These are phyloP conservation scores for Stephanodiscus minutulus DNA, from an alignment of 108 stramenopile species.

Conservation along the genomic window DNA sequence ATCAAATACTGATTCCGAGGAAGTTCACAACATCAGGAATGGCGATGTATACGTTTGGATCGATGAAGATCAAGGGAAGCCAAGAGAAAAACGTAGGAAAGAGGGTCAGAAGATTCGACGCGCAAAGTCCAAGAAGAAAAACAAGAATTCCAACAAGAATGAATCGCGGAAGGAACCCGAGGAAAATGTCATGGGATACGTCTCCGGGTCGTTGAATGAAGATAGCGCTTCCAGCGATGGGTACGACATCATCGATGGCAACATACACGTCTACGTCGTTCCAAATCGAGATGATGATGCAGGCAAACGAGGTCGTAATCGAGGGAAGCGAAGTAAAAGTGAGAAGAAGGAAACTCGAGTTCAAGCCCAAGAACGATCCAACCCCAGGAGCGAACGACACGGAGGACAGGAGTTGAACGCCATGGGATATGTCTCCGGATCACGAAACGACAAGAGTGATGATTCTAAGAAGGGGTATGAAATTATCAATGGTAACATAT, in stretches of 20 bases:
- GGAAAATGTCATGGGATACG: no score
- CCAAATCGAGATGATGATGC: no score
- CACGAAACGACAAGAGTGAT: neutral
- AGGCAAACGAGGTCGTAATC: no score
- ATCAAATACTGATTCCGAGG: neutral
- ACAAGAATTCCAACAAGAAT: no score
- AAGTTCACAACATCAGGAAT: neutral
- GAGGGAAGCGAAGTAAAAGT: neutral
- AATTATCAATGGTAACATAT: slow-evolving; percentile 3
- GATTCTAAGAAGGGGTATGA: neutral
- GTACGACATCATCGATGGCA: no score
- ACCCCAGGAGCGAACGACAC: neutral
- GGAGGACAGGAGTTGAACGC: neutral
- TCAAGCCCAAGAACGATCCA: neutral
- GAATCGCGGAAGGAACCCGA: neutral
- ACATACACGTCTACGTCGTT: no score
- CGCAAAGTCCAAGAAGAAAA: neutral
- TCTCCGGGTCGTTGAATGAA: no score
- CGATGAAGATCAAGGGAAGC: neutral
- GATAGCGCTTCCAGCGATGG: no score
- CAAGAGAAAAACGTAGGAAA: neutral
- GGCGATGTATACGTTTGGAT: neutral
- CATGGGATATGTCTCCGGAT: neutral
- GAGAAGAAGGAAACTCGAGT: neutral
- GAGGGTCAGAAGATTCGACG: neutral